Base-by-base conservation (phyloP, 805 yeast genomes). In the Barnettozyma wickerhamii region DNA sequence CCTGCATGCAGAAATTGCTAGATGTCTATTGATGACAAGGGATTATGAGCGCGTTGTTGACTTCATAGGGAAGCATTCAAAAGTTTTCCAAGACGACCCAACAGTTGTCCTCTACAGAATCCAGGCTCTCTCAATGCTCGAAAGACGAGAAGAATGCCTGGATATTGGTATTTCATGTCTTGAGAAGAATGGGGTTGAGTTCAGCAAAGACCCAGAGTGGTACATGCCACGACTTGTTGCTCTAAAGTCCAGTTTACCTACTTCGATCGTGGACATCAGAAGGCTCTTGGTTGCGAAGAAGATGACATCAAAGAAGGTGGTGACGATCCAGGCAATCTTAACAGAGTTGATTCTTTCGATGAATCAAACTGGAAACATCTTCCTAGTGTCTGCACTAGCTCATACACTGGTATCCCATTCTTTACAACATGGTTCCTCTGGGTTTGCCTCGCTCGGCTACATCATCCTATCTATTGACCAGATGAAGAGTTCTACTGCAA, bases 301-400 rank as follows among this genome's bases (percentile, higher is more conserved):
- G 2, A 50, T 60, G 7, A 55, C 60, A 4, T 58, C 64, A 31
- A 59, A 60, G 6, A 49, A 53, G 7, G 49, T 59, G 3, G 34
- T 55, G 5, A 49, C 71, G 19, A 56, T 65, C 2, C 71, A 68
- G 23, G 73, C 71, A 41, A 54, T 74, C 19, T 58, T 73, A 13
- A 49, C 64, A 33, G 70, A 66, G 23, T 42, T 74, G 21, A 51
- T 72, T 5, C 49, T 61, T 10, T 66, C 70, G 0, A 52, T 66
- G 1, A 55, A 64, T 33, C 45, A 56, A 7, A 37, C 57, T 6
- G 58, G 58, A 1, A 53, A 59, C 23, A 36, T 53, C 3, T 43
- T 50, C 14, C 54, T 72, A 6, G 48, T 65, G 5, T 44, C 57
- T 26, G 57, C 65, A 5, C 39, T 71, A 7, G 56, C 64, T 6